Evolutionary conservation across 371 early-diverging fungal species (phyloP), one percentile per base, ranked within the genome.

Genomic region (Haplosporangium sp.): DNA sequence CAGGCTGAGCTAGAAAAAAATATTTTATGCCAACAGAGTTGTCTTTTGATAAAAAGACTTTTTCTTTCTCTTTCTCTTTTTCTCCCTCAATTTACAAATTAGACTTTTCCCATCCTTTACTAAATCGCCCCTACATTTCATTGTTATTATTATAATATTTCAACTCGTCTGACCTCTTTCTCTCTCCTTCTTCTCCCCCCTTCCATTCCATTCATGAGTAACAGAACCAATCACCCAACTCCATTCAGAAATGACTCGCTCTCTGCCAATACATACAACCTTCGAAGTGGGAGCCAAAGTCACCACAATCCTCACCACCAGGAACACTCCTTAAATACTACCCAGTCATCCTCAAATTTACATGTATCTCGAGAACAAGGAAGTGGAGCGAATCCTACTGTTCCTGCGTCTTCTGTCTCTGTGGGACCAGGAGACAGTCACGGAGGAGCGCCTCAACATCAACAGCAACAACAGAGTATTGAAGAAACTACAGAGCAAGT

Each of bases 401-500:
- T 64, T 27, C 55, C 67, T 59, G 8, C 35, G 10, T 9, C 55
- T 4, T 59, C 60, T 20, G 38, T 48, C 13, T 34, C 52, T 35
- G 40, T 10, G 34, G 65, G 40, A 8, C 34, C 65, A 61, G 63
- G 63, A 17, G 45, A 17, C 37, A 67, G 60, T 44, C 52, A 44
- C 61, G 45, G 35, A 17, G 17, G 19, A 13, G 1, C 45, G 13
- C 4, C 47, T 20, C 60, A 38, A 4, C 66, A 56, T 8, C 59
- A 63, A 40, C 71, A 58, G 34, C 64, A 50, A 37, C 70, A 65
- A 37, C 59, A 40, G 15, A 45, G 53, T 19, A 55, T 40, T 8
- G 76, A 63, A 44, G 74, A 74, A 35, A 70, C 66, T 1, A 52
- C 85, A 3, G 90, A 90, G 69, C 87, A 90, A 75, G 88, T 86